A percentile compares a stretch with the other conserved stretches of the same genome.
Conservation (phyloP, 1,139 yeast species). For the Kodamaea arcana region DNA sequence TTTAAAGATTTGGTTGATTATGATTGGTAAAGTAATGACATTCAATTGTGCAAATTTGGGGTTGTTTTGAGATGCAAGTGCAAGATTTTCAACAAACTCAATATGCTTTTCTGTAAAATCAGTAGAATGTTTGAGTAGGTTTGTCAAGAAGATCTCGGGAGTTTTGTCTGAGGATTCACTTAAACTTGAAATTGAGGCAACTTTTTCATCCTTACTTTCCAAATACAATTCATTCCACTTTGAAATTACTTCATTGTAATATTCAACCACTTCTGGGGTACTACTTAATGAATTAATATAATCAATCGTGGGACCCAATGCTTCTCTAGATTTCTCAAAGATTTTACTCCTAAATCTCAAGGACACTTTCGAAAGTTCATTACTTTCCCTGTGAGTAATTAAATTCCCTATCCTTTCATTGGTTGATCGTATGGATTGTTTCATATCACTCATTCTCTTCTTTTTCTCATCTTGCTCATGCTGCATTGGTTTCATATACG, state of each 20-base stretch:
- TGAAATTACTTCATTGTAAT: constrained; percentile 13
- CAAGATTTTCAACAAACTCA: constrained; percentile 15
- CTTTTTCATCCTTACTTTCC: constrained; percentile 1
- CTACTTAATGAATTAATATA: constrained; percentile 16
- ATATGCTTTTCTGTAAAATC: constrained; percentile 16
- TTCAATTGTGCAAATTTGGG: constrained; percentile 29
- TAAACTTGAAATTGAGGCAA: not conserved
- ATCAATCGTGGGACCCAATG: constrained; percentile 23
- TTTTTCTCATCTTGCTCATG: constrained; percentile 7
- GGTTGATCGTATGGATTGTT: constrained; percentile 10
- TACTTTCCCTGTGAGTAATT: constrained; percentile 5
- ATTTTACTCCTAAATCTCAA: constrained; percentile 14
- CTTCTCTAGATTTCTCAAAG: constrained; percentile 16
- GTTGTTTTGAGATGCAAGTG: constrained; percentile 9
- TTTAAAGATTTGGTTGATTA: constrained; percentile 32
- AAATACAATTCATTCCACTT: constrained; percentile 12
- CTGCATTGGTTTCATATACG: constrained; percentile 17
- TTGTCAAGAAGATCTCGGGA: constrained; percentile 9
- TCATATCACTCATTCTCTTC: constrained; percentile 5
- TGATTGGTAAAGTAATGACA: constrained; percentile 33
- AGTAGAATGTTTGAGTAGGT: constrained; percentile 12
- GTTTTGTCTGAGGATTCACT: not conserved
- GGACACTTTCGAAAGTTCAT: constrained; percentile 12
- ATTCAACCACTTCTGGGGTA: constrained; percentile 13
- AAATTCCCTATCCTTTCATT: constrained; percentile 11